Evolutionary conservation across 768 basidiomycete genomes (phyloP).

Genomic region (Galerina marginata): DNA sequence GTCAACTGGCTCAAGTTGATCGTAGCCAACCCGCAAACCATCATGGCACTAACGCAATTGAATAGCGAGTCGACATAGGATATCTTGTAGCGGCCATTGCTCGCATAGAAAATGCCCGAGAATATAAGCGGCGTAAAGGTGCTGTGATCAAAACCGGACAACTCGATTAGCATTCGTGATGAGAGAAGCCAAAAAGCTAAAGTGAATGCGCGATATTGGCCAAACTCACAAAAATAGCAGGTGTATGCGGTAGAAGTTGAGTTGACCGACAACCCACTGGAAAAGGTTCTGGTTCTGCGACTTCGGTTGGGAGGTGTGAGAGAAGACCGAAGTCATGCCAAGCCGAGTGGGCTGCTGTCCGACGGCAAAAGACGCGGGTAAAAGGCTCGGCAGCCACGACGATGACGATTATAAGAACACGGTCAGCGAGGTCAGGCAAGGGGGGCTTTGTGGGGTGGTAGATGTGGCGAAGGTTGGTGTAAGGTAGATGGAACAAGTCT

Average conservation of each 20-base stretch:
- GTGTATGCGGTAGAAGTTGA: conserved; percentile 74
- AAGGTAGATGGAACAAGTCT: not conserved
- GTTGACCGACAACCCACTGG: conserved; percentile 46
- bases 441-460: not conserved
- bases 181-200: conserved; percentile 2
- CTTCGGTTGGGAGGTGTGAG: conserved; percentile 7
- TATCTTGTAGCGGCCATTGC: conserved; percentile 75
- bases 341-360: not conserved
- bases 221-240: conserved; percentile 62
- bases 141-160: conserved; percentile 39
- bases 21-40: conserved; percentile 77
- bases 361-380: not conserved
- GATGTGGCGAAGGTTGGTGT: not conserved
- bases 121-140: conserved; percentile 80
- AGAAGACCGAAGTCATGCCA: conserved; percentile 25
- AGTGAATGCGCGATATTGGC: conserved; percentile 11
- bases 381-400: not conserved
- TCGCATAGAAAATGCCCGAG: conserved; percentile 82
- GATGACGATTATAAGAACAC: not conserved
- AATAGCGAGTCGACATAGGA: conserved; percentile 81
- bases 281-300: conserved; percentile 20
- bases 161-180: conserved; percentile 10
- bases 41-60: conserved; percentile 78
- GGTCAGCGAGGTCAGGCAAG: not conserved
- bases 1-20: conserved; percentile 74